Base-by-base conservation (phyloP, 140 eudicot species). In the Anethum foeniculum region DNA sequence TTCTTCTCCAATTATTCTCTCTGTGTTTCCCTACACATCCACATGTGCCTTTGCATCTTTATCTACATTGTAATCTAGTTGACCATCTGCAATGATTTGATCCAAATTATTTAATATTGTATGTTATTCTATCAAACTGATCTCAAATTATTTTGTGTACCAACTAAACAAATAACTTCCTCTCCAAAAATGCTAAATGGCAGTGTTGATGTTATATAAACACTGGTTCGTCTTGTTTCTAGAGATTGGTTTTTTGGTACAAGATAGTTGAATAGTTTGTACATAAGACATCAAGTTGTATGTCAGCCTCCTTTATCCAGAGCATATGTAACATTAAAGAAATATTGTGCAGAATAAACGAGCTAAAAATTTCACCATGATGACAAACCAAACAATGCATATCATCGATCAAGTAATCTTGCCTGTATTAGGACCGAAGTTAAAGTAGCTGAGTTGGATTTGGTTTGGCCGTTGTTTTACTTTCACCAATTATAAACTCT, bases 1-100 rank as follows among this genome's bases (percentile, higher is more conserved):
- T 4, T 12, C 64, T 27, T 56, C 65, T 56, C 65, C 65, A 69
- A 51, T 48, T 81, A 81, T 73, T 81, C 75, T 52, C 34, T 28
- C 71, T 47, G 47, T 54, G 32, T 77, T 77, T 36, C 72, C 60
- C 46, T 34, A 38, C 39, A 54, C 80, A 77, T 56, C 18, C 18
- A 47, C 14, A 46, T 46, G 49, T 46, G 49, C 15, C 49, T 46
- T 46, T 46, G 49, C 49, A 46, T 46, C 49, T 46, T 69, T 64
- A 47, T 47, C 52, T 47, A 47, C 52, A 47, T 47, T 47, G 52
- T 47, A 47, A 47, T 47, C 52, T 47, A 13, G 15, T 16, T 36
- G 15, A 71, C n/a, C n/a, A 21, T 71, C 41, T 38, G 19, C 44
- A 13, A 36, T 71, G 21, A 19, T 18, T 47, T 47, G 52, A 47